Base-by-base conservation (phyloP, 2,329 filamentous ascomycete genomes). In the Parastagonospora nodorum region DNA sequence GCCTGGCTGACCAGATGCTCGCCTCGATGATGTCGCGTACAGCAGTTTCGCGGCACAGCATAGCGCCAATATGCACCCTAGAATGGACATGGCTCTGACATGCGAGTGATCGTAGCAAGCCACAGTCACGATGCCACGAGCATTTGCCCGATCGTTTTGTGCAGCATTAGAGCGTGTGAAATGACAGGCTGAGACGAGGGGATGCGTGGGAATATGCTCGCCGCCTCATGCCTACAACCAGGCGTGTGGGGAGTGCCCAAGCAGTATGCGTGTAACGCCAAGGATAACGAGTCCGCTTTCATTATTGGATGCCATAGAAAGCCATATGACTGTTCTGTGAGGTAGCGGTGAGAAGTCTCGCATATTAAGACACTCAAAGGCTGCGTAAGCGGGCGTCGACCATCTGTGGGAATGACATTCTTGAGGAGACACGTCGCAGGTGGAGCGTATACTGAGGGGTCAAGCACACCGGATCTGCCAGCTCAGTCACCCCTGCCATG, bases 371-470 rank as follows among this genome's bases (percentile, higher is more conserved):
- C 15, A 43, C 44, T 39, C 33, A 32, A 14, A 40, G 31, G 24
- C 42, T 28, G 31, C 33, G 43, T 51, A 53, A 51, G 51, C 45
- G 45, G 35, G 39, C 19, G 50, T 45, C 50, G 45, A 46, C 51
- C 53, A 57, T 44, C 36, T 32, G 32, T 45, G 32, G 48, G 47
- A 41, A 48, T 48, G 48, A 43, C 30, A 44, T 35, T 43, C 42
- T 40, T 50, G 49, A 30, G 42, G 48, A 53, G 52, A 58, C 57
- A 60, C 57, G 57, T 58, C 47, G 57, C 52, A 48, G n/a, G 45
- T 48, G 57, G 55, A 46, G 44, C 48, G 41, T 39, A 16, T 39
- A 11, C 48, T 50, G 50, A 47, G 55, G 52, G 55, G 48, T 52
- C 52, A 24, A 31, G 37, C 37, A 39, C 15, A 39, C 16, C 33